A percentile compares a stretch with the other conserved stretches of the same genome.
Conservation (phyloP, 176 grass and related monocot genomes). For the Ensete ventricosum region DNA sequence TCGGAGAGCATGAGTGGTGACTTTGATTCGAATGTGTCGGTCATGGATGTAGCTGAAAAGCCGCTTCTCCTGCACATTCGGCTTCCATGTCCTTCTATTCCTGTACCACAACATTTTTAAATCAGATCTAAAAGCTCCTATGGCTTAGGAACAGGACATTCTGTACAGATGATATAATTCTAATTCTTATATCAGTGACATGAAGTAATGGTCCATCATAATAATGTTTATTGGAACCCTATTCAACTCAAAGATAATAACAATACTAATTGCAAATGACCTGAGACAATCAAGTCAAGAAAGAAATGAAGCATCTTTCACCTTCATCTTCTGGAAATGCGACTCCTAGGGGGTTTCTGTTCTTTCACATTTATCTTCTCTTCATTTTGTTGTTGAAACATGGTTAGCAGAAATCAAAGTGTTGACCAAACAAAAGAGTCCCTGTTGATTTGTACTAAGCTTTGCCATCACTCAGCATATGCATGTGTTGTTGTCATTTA, state of each 20-base stretch:
- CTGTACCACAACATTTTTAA: constrained; percentile 31
- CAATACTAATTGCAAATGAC: background rate
- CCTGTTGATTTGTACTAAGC: too few species aligned
- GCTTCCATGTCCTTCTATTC: constrained; percentile 83
- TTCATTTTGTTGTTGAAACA: too few species aligned
- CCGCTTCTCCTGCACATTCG: constrained; percentile 93
- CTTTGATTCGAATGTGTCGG: constrained; percentile 68
- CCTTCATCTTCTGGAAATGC: background rate
- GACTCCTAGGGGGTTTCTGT: background rate
- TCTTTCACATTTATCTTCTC: background rate
- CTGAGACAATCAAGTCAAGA: background rate
- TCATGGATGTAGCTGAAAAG: constrained; percentile 97
- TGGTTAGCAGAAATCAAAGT: too few species aligned
- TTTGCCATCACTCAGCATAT: too few species aligned
- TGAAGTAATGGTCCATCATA: background rate
- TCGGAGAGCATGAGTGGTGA: constrained; percentile 79
- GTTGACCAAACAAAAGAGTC: too few species aligned
- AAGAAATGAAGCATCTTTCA: background rate
- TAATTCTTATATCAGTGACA: background rate
- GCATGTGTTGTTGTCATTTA: too few species aligned
- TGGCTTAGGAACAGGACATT: background rate
- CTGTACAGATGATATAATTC: background rate
- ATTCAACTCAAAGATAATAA: background rate
- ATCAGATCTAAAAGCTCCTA: background rate
- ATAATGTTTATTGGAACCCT: background rate